Evolutionary conservation across 176 grass and related monocot genomes (phyloP).

Genomic region (Oryza australiensis): DNA sequence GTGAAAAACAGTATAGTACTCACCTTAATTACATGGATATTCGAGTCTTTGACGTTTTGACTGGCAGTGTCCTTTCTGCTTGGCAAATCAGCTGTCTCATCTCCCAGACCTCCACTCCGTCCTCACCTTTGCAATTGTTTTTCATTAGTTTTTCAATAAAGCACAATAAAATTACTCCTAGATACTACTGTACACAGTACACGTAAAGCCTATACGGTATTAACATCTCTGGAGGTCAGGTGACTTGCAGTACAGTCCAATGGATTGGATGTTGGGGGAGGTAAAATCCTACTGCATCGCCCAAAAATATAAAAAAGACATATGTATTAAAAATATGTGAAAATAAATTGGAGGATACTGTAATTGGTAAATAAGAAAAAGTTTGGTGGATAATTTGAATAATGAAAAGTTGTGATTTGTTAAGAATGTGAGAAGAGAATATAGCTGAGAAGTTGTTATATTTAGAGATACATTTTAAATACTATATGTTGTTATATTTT

Average conservation of each 20-base stretch:
- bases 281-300: no score
- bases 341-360: no score
- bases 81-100: slow-evolving; percentile 37
- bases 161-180: background rate
- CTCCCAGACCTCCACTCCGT: background rate
- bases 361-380: no score
- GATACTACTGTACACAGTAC: background rate
- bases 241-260: background rate
- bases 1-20: background rate
- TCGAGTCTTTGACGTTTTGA: slow-evolving; percentile 43
- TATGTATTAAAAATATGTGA: no score
- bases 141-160: no score
- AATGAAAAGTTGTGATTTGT: no score
- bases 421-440: no score
- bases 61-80: slow-evolving; percentile 15
- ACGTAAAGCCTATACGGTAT: slow-evolving; percentile 29
- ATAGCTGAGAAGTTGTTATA: no score
- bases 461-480: no score
- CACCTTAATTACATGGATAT: background rate
- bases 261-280: background rate
- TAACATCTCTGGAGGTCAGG: slow-evolving; percentile 21
- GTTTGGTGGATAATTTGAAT: no score
- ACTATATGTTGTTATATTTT: no score
- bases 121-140: slow-evolving; percentile 25
- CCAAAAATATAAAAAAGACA: no score